phyloP scores from a whole-genome alignment of 2,329 filamentous ascomycete genomes.

The Ambrosiella cleistominuta region DNA sequence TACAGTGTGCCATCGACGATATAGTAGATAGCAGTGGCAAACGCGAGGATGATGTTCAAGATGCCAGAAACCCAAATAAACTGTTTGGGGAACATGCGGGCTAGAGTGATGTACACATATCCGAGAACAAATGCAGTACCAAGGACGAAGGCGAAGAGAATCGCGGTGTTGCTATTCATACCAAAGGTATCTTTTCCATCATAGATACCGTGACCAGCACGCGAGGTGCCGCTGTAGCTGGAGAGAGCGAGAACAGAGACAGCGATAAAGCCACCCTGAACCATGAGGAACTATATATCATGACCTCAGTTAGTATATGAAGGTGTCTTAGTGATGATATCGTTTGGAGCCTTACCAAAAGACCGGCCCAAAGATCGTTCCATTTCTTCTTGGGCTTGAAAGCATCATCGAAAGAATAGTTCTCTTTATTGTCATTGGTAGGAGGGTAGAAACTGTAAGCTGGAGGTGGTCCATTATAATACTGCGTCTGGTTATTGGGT shows the following conservation, averaged over 20 bases:
- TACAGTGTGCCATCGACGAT: constrained; percentile 59
- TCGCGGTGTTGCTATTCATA: constrained; percentile 67
- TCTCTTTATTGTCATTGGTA: constrained; percentile 25
- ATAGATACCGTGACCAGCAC: constrained; percentile 63
- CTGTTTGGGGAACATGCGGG: constrained; percentile 65
- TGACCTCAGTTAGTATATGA: background rate
- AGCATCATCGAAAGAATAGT: constrained; percentile 53
- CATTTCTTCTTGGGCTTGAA: constrained; percentile 77
- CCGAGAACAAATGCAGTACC: constrained; percentile 64
- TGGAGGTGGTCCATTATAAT: constrained; percentile 17
- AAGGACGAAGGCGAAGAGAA: constrained; percentile 66
- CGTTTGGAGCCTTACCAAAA: constrained; percentile 38
- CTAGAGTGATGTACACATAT: constrained; percentile 57
- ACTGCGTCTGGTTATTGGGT: constrained; percentile 13
- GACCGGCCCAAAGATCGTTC: constrained; percentile 77
- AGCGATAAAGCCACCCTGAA: constrained; percentile 55
- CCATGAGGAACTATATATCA: constrained; percentile 42
- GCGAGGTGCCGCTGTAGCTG: constrained; percentile 61
- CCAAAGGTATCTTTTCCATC: constrained; percentile 44
- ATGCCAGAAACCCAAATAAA: constrained; percentile 90
- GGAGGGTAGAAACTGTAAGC: constrained; percentile 23
- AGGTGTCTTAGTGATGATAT: background rate
- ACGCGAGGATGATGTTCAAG: constrained; percentile 64
- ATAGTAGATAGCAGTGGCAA: constrained; percentile 81
- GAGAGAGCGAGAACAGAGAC: constrained; percentile 61